phyloP scores from a whole-genome alignment of 441 rosid species.

The Rhodomyrtus psidioides region DNA sequence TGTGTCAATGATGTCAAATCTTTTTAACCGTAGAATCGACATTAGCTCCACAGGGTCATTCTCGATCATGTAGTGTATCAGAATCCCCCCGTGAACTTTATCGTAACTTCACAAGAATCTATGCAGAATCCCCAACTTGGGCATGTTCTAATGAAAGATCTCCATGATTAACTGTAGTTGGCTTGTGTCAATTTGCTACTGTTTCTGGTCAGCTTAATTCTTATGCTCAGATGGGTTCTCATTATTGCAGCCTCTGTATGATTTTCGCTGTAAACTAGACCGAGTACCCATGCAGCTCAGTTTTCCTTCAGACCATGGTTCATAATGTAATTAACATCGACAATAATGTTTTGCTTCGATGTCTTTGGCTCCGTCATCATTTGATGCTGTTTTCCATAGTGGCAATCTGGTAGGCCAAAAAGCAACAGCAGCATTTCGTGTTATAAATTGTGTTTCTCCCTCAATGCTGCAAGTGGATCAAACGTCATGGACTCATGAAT shows the following conservation, averaged over 20 bases:
- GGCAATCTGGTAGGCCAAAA: slow-evolving; percentile 15
- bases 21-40: neutral
- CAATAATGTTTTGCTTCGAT: neutral
- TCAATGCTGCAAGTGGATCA: neutral
- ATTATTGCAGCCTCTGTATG: neutral
- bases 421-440: slow-evolving; percentile 1
- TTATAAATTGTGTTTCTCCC: neutral
- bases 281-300: neutral
- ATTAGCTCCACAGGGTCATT: neutral
- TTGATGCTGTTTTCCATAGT: slow-evolving; percentile 15
- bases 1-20: neutral
- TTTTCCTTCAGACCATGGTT: neutral
- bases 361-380: neutral
- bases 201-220: neutral
- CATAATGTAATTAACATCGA: neutral
- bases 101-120: neutral
- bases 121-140: neutral
- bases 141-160: neutral
- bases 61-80: neutral
- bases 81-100: neutral
- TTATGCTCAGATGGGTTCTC: neutral
- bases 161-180: neutral
- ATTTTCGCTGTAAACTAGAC: neutral
- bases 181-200: neutral
- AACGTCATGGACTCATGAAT: neutral